Evolutionary conservation across 2,329 filamentous ascomycete species (phyloP).

Genomic region (Botrytis fabae): DNA sequence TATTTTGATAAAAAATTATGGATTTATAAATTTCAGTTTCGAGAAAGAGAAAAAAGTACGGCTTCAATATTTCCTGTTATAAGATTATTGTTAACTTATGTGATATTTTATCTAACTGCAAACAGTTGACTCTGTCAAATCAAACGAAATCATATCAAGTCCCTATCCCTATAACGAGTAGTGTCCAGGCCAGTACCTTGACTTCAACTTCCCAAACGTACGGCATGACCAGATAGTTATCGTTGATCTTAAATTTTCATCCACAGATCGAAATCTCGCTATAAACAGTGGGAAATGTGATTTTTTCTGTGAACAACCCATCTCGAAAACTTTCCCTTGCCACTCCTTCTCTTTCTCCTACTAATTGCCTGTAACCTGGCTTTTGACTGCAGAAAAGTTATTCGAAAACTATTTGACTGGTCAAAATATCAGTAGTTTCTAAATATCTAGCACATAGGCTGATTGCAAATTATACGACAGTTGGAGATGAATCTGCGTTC

Average conservation of each 20-base stretch:
- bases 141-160: no score
- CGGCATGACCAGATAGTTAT: constrained; percentile 46
- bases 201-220: constrained; percentile 46
- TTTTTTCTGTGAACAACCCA: constrained; percentile 28
- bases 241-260: constrained; percentile 47
- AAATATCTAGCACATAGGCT: background rate
- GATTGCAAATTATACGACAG: background rate
- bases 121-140: no score
- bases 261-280: constrained; percentile 30
- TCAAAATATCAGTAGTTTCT: background rate
- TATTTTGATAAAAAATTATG: no score
- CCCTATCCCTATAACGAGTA: constrained; percentile 18
- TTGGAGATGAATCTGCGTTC: background rate
- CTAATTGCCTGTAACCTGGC: background rate
- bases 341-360: background rate
- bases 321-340: background rate
- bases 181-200: constrained; percentile 35
- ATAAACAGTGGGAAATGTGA: constrained; percentile 34
- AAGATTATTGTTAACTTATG: no score
- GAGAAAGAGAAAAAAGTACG: no score
- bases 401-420: background rate
- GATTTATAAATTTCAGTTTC: no score
- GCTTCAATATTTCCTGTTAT: no score
- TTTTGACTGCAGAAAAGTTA: no score
- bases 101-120: no score